Base-by-base conservation (phyloP, 805 yeast genomes). In the Metschnikowia amazonensis region DNA sequence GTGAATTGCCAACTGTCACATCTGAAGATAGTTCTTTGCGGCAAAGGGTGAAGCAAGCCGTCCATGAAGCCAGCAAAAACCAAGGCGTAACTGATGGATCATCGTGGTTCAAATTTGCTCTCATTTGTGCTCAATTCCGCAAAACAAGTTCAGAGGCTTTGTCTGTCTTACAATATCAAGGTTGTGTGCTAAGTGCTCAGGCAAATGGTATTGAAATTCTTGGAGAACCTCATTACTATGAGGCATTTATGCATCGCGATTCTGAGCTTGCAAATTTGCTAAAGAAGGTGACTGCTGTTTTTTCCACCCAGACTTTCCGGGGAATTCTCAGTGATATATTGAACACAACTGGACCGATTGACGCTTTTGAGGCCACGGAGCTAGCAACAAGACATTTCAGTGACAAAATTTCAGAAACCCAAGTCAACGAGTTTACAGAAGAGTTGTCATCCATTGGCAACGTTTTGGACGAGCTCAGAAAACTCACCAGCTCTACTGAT, bases 91-190 rank as follows among this genome's bases (percentile, higher is more conserved):
- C 65, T 29, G 62, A 66, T 2, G 69, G 69, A 39, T 73, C 73
- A 25, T 82, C 82, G 54, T 82, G 95, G 86, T 69, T 76, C 28
- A 80, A 83, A 48, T 76, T 90, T 46, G 84, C 81, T 47, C 74
- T 86, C 2, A 69, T 89, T 21, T 83, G 95, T 59, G 78, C 76
- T 45, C 96, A 89, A 56, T 70, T 86, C 43, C 76, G 75, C 47
- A 83, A 77, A 47, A 73, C 75, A 38, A 70, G 80, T 16, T 73
- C 75, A 47, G 94, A 86, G 56, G 73, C 84, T 0, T 69, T 87
- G 31, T 67, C 81, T 33, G 62, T 48, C 63, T 31, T 48, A 4
- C 47, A 44, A 2, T 33, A 45, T 21, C 21, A 34, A 1, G 43
- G 52, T 14, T 42, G 34, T 23, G 46, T 63, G 7, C 46, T 66